These are phyloP conservation scores for Boletus reticulatus DNA, from an alignment of 768 basidiomycete species.

Conservation along the genomic window DNA sequence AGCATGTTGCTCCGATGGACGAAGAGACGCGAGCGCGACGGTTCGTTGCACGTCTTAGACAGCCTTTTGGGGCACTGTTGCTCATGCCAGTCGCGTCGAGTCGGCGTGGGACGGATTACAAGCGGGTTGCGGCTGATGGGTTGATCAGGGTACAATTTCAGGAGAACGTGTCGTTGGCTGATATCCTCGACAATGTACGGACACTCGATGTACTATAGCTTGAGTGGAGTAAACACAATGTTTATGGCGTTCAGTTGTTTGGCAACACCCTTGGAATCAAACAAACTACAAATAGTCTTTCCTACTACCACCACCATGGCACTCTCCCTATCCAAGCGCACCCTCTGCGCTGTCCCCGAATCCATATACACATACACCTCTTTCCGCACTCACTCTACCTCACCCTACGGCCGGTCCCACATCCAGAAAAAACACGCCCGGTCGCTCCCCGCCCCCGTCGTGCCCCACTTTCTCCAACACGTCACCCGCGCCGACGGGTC, in stretches of 20 bases:
- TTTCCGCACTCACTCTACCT: slow-evolving; percentile 54
- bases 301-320: slow-evolving; percentile 7
- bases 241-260: slow-evolving; percentile 14
- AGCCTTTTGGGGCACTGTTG: not conserved
- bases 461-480: slow-evolving; percentile 82
- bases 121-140: too few species aligned
- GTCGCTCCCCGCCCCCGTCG: slow-evolving; percentile 75
- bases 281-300: slow-evolving; percentile 1
- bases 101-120: too few species aligned
- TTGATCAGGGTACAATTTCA: too few species aligned
- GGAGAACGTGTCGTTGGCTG: too few species aligned
- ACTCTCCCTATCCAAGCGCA: slow-evolving; percentile 11
- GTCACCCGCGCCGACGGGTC: slow-evolving; percentile 88
- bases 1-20: not conserved
- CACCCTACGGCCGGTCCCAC: slow-evolving; percentile 83
- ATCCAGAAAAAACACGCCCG: slow-evolving; percentile 70
- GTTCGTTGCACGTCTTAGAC: not conserved
- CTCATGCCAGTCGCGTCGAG: too few species aligned
- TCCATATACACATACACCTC: slow-evolving; percentile 8
- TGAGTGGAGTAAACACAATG: too few species aligned
- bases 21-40: not conserved
- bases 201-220: too few species aligned
- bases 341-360: slow-evolving; percentile 3
- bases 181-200: too few species aligned
- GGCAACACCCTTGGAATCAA: slow-evolving; percentile 21